Evolutionary conservation across 1,284 basidiomycete genomes (phyloP), one percentile per base, ranked within the genome.

Genomic region (Anthracocystis panici-leucophaei): DNA sequence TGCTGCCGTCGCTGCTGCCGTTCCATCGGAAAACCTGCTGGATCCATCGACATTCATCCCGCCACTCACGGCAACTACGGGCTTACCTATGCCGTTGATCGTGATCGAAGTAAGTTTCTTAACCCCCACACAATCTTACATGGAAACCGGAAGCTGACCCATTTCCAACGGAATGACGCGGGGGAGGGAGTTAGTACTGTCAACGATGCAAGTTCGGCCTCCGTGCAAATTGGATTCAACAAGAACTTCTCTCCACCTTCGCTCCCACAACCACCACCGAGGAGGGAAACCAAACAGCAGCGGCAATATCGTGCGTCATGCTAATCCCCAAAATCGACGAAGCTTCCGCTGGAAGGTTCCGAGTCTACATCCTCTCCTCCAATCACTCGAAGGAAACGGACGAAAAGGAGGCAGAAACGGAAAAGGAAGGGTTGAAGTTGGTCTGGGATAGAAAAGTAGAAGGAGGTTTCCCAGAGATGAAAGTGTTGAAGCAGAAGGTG

Each of bases 131-230:
- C 20, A 16, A 31, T 21, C 3, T 42, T 18, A 7, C 23, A 21
- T 25, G 9, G 35, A 42, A n/a, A 16, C 2, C 0, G 10, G 12
- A 6, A 33, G 11, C 35, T 50, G 16, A 42, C 23, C n/a, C n/a
- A n/a, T n/a, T n/a, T n/a, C n/a, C n/a, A n/a, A n/a, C n/a, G n/a
- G n/a, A n/a, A n/a, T n/a, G n/a, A n/a, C n/a, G n/a, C n/a, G n/a
- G n/a, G n/a, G n/a, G n/a, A n/a, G n/a, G n/a, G n/a, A n/a, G n/a
- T 18, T 27, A 74, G 71, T 74, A 74, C 52, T 74, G 71, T 46
- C 62, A 65, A 38, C 27, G 66, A 38, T 74, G 71, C 52, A 68
- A 69, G 16, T 74, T 74, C 27, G 65, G 62, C 6, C 62, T 74
- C 5, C 49, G 71, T 6, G 71, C 71, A 4, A 69, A 69, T 38